phyloP scores from a whole-genome alignment of 139 green algal genomes.

The Tetradesmus obliquus region DNA sequence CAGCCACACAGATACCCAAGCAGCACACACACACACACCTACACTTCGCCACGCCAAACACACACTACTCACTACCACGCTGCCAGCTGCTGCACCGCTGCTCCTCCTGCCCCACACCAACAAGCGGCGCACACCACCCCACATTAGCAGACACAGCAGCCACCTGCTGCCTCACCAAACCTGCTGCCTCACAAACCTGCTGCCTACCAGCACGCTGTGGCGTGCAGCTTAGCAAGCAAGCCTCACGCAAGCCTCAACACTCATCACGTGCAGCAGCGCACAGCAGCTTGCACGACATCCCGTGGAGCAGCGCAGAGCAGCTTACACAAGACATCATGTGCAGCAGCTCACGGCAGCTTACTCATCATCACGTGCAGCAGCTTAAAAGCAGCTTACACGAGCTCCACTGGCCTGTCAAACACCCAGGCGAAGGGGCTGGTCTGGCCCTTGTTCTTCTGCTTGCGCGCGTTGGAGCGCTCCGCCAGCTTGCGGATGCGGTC shows the following conservation, averaged over 20 bases:
- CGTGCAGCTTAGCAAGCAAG: too few species aligned
- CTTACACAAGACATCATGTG: too few species aligned
- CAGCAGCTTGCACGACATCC: too few species aligned
- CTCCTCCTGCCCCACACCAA: not conserved
- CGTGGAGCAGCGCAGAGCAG: too few species aligned
- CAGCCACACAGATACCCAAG: not conserved
- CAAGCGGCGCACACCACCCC: not conserved
- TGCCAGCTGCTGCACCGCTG: not conserved
- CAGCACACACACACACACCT: not conserved
- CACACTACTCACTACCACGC: not conserved
- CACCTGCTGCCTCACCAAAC: not conserved
- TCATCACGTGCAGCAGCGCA: too few species aligned
- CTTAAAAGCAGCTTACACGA: conserved; percentile 25
- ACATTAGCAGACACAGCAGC: not conserved
- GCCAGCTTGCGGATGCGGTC: conserved; percentile 88
- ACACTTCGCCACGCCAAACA: not conserved
- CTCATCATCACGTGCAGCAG: not conserved
- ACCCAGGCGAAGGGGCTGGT: conserved; percentile 88
- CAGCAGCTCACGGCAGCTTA: not conserved
- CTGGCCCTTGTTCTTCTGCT: conserved; percentile 68
- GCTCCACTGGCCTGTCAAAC: conserved; percentile 78
- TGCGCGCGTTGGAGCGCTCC: conserved; percentile 78
- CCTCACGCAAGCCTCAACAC: too few species aligned
- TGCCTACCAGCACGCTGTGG: too few species aligned
- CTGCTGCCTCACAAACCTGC: too few species aligned